Percentiles rank a stretch among this genome's conserved stretches.
Evolutionary conservation across 2,329 filamentous ascomycete species (phyloP).

Genomic region (Cladosporium halotolerans): DNA sequence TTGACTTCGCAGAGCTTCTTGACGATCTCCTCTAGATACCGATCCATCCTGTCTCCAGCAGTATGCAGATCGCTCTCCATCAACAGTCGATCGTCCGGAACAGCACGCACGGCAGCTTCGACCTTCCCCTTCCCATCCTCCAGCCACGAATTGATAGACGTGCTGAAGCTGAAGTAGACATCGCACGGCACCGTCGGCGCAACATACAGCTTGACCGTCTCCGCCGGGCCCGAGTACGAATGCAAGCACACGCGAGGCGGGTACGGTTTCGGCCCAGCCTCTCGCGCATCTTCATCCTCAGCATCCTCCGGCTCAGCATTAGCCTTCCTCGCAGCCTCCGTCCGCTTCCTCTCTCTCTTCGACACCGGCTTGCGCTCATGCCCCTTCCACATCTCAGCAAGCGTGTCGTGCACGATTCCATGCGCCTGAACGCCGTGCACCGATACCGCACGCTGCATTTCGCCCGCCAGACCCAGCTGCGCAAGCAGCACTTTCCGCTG

Average conservation of each 20-base stretch:
- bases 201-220: constrained; percentile 72
- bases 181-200: constrained; percentile 64
- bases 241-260: constrained; percentile 89
- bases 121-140: constrained; percentile 45
- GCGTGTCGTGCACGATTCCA: constrained; percentile 59
- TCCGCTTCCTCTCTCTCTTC: constrained; percentile 46
- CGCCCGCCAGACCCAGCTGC: constrained; percentile 66
- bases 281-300: too few species aligned
- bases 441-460: constrained; percentile 58
- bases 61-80: constrained; percentile 86
- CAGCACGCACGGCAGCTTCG: constrained; percentile 60
- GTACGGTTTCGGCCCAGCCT: constrained; percentile 54
- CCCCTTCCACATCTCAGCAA: constrained; percentile 64
- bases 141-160: constrained; percentile 62
- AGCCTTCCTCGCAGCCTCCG: constrained; percentile 12
- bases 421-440: constrained; percentile 73
- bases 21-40: constrained; percentile 65
- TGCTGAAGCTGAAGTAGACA: constrained; percentile 85
- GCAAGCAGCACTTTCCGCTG: constrained; percentile 60
- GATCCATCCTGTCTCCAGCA: constrained; percentile 77
- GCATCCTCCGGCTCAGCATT: constrained; percentile 12
- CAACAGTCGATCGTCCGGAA: constrained; percentile 73
- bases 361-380: constrained; percentile 58
- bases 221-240: constrained; percentile 75
- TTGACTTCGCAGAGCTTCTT: constrained; percentile 71